phyloP scores from a whole-genome alignment of 2,329 filamentous ascomycete genomes.

The Colletotrichum godetiae region DNA sequence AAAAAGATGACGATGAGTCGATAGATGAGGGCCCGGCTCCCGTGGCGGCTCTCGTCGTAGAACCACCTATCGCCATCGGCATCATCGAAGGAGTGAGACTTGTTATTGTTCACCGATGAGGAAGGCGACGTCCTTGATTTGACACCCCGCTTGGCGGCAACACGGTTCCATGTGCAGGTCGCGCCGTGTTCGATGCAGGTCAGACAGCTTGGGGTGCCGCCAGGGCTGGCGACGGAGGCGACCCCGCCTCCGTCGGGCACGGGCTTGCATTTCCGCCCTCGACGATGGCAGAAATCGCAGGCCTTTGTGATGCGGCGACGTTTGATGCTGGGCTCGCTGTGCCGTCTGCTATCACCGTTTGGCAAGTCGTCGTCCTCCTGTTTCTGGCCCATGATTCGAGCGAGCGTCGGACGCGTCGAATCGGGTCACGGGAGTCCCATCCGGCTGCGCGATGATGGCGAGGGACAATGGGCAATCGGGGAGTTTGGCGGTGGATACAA shows the following conservation, averaged over 20 bases:
- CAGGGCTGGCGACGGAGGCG: neutral
- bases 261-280: constrained; percentile 37
- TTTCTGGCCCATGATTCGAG: constrained; percentile 23
- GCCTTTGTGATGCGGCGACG: constrained; percentile 37
- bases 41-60: constrained; percentile 35
- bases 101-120: constrained; percentile 3
- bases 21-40: constrained; percentile 19
- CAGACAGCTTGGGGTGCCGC: constrained; percentile 24
- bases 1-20: constrained; percentile 36
- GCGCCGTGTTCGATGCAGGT: constrained; percentile 37
- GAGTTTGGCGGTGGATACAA: neutral
- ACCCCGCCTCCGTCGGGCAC: constrained; percentile 14
- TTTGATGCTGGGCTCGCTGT: constrained; percentile 30
- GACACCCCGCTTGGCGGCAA: constrained; percentile 36
- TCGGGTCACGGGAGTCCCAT: constrained; percentile 28
- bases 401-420: constrained; percentile 22
- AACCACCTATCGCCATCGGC: constrained; percentile 23
- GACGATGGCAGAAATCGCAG: constrained; percentile 36
- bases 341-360: constrained; percentile 13
- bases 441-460: neutral
- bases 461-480: neutral
- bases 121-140: constrained; percentile 33
- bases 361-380: neutral
- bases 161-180: constrained; percentile 33
- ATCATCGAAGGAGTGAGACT: constrained; percentile 4